Percentiles rank a stretch among this genome's conserved stretches.
These are phyloP conservation scores for Gelatoporia subvermispora DNA, from an alignment of 768 basidiomycete species.

Conservation along the genomic window DNA sequence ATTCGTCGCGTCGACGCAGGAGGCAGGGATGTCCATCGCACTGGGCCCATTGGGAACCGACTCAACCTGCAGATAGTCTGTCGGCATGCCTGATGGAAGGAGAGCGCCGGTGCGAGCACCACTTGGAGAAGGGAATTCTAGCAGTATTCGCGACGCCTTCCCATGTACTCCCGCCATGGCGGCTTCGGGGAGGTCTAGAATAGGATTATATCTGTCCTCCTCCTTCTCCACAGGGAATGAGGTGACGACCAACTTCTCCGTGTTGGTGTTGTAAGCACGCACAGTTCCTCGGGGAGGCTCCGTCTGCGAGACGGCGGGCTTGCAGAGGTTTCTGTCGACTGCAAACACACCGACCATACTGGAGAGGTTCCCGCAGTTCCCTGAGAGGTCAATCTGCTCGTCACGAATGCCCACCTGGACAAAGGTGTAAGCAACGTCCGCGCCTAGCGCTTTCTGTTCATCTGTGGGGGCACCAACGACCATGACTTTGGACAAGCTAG, in stretches of 20 bases:
- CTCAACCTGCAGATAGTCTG: slow-evolving; percentile 38
- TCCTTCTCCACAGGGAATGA: slow-evolving; percentile 51
- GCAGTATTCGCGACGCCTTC: slow-evolving; percentile 54
- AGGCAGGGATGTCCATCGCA: slow-evolving; percentile 24
- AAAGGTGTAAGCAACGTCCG: slow-evolving; percentile 71
- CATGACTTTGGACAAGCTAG: slow-evolving; percentile 70
- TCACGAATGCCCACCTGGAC: slow-evolving; percentile 53
- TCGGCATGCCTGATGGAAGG: slow-evolving; percentile 53
- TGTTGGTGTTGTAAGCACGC: slow-evolving; percentile 68
- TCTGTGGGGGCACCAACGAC: slow-evolving; percentile 51
- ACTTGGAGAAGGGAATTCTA: slow-evolving; percentile 62
- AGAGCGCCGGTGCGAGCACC: slow-evolving; percentile 71
- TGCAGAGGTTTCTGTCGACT: slow-evolving; percentile 47
- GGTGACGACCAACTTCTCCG: slow-evolving; percentile 60
- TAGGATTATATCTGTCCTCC: slow-evolving; percentile 24
- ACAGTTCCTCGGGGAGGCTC: slow-evolving; percentile 35
- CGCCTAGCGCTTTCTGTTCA: slow-evolving; percentile 35
- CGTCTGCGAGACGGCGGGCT: neutral
- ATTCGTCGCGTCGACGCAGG: slow-evolving; percentile 71
- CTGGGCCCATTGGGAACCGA: slow-evolving; percentile 5
- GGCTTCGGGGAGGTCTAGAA: slow-evolving; percentile 43
- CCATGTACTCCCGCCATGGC: slow-evolving; percentile 68
- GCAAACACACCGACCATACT: slow-evolving; percentile 73
- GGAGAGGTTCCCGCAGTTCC: slow-evolving; percentile 74
- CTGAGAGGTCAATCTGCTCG: slow-evolving; percentile 55